Conservation (phyloP, 1,284 basidiomycete genomes). For the Porphyrellus sp. region DNA sequence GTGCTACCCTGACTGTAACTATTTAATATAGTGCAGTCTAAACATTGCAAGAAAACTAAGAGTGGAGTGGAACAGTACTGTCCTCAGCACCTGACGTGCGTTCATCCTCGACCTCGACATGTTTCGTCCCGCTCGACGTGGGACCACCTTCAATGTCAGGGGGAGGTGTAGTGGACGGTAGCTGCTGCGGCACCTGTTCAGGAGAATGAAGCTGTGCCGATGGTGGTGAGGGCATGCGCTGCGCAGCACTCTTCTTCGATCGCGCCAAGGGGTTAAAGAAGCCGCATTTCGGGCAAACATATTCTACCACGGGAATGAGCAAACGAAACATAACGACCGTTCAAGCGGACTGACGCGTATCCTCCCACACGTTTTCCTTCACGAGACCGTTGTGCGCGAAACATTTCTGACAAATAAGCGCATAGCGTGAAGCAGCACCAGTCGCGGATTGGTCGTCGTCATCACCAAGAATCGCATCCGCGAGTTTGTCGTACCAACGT, state of each 20-base stretch:
- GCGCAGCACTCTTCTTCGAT: slow-evolving; percentile 35
- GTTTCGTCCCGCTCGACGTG: background rate
- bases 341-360: slow-evolving; percentile 68
- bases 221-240: slow-evolving; percentile 31
- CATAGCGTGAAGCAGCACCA: slow-evolving; percentile 68
- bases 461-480: slow-evolving; percentile 83
- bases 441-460: slow-evolving; percentile 56
- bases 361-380: slow-evolving; percentile 84
- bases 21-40: slow-evolving; percentile 1
- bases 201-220: slow-evolving; percentile 9
- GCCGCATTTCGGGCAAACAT: slow-evolving; percentile 72
- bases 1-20: slow-evolving; percentile 1
- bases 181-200: slow-evolving; percentile 7
- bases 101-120: slow-evolving; percentile 8
- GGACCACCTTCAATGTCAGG: background rate
- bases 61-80: slow-evolving; percentile 1
- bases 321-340: background rate
- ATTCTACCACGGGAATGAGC: slow-evolving; percentile 47
- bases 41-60: background rate
- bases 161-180: background rate
- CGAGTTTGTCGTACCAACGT: slow-evolving; percentile 86
- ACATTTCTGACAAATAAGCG: slow-evolving; percentile 91
- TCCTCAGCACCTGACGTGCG: background rate
- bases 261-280: slow-evolving; percentile 64
- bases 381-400: slow-evolving; percentile 94